phyloP scores from a whole-genome alignment of 306 rosid species.

The Prunus padus region DNA sequence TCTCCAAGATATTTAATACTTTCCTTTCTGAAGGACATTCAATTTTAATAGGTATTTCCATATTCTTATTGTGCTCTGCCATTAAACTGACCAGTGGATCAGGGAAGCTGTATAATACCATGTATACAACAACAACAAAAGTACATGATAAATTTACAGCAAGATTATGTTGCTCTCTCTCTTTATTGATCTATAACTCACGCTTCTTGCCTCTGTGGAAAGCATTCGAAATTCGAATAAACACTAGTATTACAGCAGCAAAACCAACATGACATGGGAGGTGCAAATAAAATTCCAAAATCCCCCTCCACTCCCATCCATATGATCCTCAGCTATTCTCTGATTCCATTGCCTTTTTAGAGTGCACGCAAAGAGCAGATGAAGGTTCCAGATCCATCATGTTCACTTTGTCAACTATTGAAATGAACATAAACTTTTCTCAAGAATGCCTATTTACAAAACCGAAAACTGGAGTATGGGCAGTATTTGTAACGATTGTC shows the following conservation, averaged over 20 bases:
- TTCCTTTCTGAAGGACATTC: too few species aligned
- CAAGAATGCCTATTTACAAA: not conserved
- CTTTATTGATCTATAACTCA: not conserved
- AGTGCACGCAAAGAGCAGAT: not conserved
- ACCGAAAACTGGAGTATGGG: not conserved
- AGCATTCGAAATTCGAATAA: not conserved
- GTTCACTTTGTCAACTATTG: not conserved
- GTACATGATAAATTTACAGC: not conserved
- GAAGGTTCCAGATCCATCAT: not conserved
- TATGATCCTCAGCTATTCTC: not conserved
- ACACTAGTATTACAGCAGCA: not conserved
- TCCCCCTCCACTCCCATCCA: not conserved
- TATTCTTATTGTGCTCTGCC: too few species aligned
- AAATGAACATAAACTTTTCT: not conserved
- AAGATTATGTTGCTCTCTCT: not conserved
- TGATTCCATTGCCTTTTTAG: not conserved
- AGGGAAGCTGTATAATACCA: too few species aligned
- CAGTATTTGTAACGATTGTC: not conserved
- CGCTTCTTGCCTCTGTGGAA: not conserved
- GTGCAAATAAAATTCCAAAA: slow-evolving; percentile 8
- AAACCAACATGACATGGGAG: not conserved
- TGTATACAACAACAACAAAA: not conserved
- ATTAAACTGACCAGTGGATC: too few species aligned
- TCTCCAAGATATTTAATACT: too few species aligned
- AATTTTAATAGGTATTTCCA: too few species aligned